Base-by-base conservation (phyloP, 2,329 filamentous ascomycete species). In the Neopestalotiopsis clavispora region DNA sequence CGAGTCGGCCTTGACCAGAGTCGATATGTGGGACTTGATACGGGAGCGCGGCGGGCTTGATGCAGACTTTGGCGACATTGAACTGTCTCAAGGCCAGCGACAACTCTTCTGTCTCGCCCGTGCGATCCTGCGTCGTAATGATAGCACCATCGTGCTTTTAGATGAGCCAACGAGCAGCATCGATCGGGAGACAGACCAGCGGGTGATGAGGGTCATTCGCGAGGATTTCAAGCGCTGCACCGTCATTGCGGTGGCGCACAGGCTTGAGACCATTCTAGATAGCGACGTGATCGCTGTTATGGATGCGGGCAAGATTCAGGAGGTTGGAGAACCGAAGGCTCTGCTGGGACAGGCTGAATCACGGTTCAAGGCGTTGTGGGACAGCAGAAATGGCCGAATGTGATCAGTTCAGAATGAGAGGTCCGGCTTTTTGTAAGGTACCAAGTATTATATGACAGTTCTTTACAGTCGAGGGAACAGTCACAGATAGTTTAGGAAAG, bases 191-290 rank as follows among this genome's bases (percentile, higher is more conserved):
- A 63, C 66, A 3, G 66, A 67, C 14, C 28, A 52, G n/a, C 17
- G 20, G 58, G 28, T 63, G 40, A 20, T 32, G 30, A 10, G 4
- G 12, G 13, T 67, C 13, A 56, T 67, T 10, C 10, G 28, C 20
- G 57, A 60, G 42, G 58, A 62, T 23, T 67, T 67, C 28, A 57
- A 20, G 28, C 20, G 17, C 17, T 56, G 38, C 32, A 67, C 66
- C 7, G 42, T 67, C 6, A 67, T 67, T 30, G 34, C 40, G 4
- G 58, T 67, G 4, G 66, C 66, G n/a, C 66, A 67, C 20, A 32
- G 66, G 13, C 34, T 67, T 5, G 57, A 62, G 34, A 61, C 66
- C 4, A 42, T 67, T 6, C 13, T 28, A 23, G 66, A 67, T 32
- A n/a, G 13, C 20, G 66, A 67, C 23, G 10, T 57, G n/a, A 20